phyloP scores from a whole-genome alignment of 768 basidiomycete genomes.

The Lentinula sp. region DNA sequence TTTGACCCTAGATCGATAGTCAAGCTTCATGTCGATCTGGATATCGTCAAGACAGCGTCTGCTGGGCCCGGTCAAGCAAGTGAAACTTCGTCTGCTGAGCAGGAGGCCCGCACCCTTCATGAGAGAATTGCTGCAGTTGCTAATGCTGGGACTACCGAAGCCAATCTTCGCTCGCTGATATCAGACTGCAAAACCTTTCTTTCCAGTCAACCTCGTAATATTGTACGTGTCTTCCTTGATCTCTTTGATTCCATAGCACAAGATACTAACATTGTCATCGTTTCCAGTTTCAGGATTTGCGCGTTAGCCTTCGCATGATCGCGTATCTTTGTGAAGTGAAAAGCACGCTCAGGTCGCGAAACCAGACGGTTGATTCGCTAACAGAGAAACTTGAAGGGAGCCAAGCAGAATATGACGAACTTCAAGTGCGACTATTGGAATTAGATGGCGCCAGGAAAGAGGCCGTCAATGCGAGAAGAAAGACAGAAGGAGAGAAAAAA shows the following conservation, averaged over 20 bases:
- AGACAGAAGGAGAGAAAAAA: not conserved
- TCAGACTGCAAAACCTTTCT: conserved; percentile 45
- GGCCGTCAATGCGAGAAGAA: conserved; percentile 38
- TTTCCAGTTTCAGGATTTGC: conserved; percentile 43
- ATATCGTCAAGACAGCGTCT: conserved; percentile 21
- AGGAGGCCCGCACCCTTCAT: conserved; percentile 47
- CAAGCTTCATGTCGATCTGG: conserved; percentile 56
- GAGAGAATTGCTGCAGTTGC: conserved; percentile 47
- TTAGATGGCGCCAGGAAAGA: conserved; percentile 43
- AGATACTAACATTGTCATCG: conserved; percentile 7
- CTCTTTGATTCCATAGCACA: not conserved
- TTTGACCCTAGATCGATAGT: conserved; percentile 42
- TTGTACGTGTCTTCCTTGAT: conserved; percentile 26
- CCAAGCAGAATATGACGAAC: conserved; percentile 12
- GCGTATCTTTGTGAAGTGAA: conserved; percentile 45
- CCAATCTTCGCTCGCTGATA: conserved; percentile 42
- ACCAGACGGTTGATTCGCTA: conserved; percentile 23
- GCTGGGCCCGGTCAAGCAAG: conserved; percentile 7
- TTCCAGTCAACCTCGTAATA: conserved; percentile 34
- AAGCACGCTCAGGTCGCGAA: conserved; percentile 27
- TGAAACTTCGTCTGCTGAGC: conserved; percentile 24
- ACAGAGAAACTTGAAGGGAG: conserved; percentile 12
- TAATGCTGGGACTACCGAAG: conserved; percentile 48
- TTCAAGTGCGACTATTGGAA: conserved; percentile 25
- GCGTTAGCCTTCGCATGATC: conserved; percentile 42